Conservation (phyloP, 768 basidiomycete species). For the Epithele typhae region DNA sequence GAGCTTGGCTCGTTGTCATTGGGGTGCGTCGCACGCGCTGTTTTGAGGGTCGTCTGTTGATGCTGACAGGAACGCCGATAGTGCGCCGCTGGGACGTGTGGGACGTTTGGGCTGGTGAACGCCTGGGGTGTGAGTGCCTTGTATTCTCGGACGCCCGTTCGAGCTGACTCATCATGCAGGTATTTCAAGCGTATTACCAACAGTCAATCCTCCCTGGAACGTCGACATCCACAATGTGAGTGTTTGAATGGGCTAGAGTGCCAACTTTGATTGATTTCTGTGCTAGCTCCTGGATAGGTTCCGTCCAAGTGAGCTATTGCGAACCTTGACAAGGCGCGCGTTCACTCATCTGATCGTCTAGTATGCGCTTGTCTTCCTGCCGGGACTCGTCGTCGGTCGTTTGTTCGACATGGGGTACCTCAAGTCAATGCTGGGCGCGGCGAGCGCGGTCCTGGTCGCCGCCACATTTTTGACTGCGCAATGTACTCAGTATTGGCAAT, state of each 20-base stretch:
- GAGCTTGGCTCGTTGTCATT: conserved; percentile 39
- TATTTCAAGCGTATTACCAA: conserved; percentile 73
- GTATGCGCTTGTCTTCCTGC: conserved; percentile 61
- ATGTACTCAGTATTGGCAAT: conserved; percentile 75
- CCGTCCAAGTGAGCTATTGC: conserved; percentile 47
- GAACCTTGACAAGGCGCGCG: not conserved
- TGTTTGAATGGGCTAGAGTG: not conserved
- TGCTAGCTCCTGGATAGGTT: conserved; percentile 83
- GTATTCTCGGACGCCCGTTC: not conserved
- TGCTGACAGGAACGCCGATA: not conserved
- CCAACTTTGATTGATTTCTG: not conserved
- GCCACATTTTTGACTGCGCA: conserved; percentile 65
- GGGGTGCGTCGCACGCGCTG: conserved; percentile 29
- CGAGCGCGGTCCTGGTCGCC: conserved; percentile 46
- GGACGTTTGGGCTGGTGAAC: conserved; percentile 67
- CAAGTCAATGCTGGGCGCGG: conserved; percentile 42
- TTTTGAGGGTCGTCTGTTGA: not conserved
- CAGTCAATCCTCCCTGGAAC: conserved; percentile 42
- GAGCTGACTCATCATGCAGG: conserved; percentile 32
- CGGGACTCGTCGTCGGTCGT: conserved; percentile 59
- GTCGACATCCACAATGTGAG: conserved; percentile 62
- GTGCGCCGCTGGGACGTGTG: conserved; percentile 34
- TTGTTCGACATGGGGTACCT: conserved; percentile 74
- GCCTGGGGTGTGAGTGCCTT: conserved; percentile 63
- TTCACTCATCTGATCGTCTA: conserved; percentile 22